Base-by-base conservation (phyloP, 805 yeast species). In the Candida coquimbonensis region DNA sequence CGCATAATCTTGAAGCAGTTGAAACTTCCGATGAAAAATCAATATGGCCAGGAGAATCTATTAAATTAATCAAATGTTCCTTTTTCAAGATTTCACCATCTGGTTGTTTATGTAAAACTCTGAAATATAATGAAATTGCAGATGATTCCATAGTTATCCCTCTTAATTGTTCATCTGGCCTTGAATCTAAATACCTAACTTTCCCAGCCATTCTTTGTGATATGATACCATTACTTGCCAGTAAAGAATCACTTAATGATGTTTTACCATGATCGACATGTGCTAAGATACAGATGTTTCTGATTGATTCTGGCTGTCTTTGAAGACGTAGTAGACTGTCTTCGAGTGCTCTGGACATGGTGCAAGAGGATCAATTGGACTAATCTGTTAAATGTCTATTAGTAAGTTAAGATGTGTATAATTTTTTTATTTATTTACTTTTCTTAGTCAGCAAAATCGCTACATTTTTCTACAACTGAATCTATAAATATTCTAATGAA, bases 261-360 rank as follows among this genome's bases (percentile, higher is more conserved):
- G 99, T 93, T 67, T 93, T 93, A 26, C 99, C 99, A 61, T 93
- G 99, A 63, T 93, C 99, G 24, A 93, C 99, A 65, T 93, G 99
- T 0, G 99, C 99, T 42, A 93, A 72, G 50, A 93, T 88, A 66
- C 99, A 93, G 38, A 93, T 87, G 64, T 93, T 93, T 49, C 99
- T 74, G 29, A 91, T 80, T 49, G 78, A 70, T 14, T 74, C 66
- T 0, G 95, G 80, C 51, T 83, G 77, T 53, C 72, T 72, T 63
- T 91, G 97, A 17, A 89, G 68, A 51, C 77, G 64, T 31, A 76
- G 72, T 32, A 88, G 74, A 29, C 81, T 80, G 36, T 78, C 82
- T 6, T 83, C 72, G 3, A 86, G 74, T 24, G 87, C 72, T 62
- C 75, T 77, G 78, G 79, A 59, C 42, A 14, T 31, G 27, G 9